Evolutionary conservation across 306 rosid genomes (phyloP), one percentile per base, ranked within the genome.

Genomic region (Coriaria nepalensis): DNA sequence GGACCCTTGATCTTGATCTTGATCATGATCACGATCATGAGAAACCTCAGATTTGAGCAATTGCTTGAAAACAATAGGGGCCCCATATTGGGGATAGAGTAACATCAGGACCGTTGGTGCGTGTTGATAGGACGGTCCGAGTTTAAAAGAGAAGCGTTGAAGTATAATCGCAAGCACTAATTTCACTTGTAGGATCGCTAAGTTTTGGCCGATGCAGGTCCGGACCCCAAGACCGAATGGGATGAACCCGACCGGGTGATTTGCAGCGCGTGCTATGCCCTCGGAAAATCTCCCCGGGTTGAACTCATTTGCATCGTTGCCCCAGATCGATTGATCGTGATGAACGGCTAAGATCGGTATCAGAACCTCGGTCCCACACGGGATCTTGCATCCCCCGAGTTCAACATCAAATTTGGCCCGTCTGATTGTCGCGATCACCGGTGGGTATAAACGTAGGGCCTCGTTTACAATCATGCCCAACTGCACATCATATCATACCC

Each of bases 21-120:
- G 66, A 60, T 56, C 48, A 35, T 36, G 42, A 35, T 20, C 29
- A 20, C 3, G 1, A 20, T 20, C 29, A 20, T 3, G 29, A 20
- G 1, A 29, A 46, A n/a, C 10, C 4, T 20, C 13, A 40, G 33
- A 29, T 0, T 36, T 33, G 48, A 79, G 56, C 39, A 76, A 37
- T 10, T 45, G 77, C 46, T 64, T 51, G 65, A 92, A 79, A 13
- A 78, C 65, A 65, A 92, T 63, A 37, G 99, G 99, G 2, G 96
- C 99, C 10, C 99, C 99, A 36, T 86, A 53, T 56, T 86, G 96
- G 9, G 99, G 99, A 55, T 92, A 74, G 14, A 92, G 99, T 13
- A 86, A 60, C 96, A 92, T 92, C 56, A 75, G 82, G 46, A 92
- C 99, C 55, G 99, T 83, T 40, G 99, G 99, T 10, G 94, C 96